Evolutionary conservation across 441 rosid species (phyloP), one percentile per base, ranked within the genome.

Genomic region (Euphorbia corollata): DNA sequence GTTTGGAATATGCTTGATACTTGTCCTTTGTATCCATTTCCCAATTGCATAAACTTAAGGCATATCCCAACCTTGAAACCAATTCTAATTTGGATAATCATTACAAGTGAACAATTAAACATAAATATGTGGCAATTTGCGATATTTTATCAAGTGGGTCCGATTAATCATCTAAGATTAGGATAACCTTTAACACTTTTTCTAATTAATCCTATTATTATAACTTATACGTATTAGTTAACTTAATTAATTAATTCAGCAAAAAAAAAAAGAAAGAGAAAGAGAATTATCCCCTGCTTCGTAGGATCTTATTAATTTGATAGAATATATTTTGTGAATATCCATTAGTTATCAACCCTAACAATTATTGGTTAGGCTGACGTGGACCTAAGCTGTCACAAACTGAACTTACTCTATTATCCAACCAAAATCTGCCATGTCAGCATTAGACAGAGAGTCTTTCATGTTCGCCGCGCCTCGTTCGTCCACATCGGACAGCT

Each of bases 381-480:
- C 85, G 70, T 74, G 77, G 82, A 73, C 19, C 67, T 50, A 18
- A 75, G 85, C 80, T 82, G 85, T 81, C 72, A 30, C 57, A 18
- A 51, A 57, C 66, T 62, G 2, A 43, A 55, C 53, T 36, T 24
- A 47, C 68, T 45, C 8, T 38, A 5, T 1, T 1, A 0, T 1
- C 83, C 86, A 79, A 76, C 74, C n/a, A 65, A 0, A 0, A 13
- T 5, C 0, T 24, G 79, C 80, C 97, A 83, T 81, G 70, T 79
- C 59, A 62, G 57, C 58, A 4, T 0, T 9, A 23, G 1, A 65
- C 24, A 55, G 22, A 6, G 5, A 36, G 41, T 32, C 63, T 36
- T 16, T 48, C 72, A 62, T 61, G 78, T 76, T 55, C 83, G 89
- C 91, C 77, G 97, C 86, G 87, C 55, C 77, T 72, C 66, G 93